Evolutionary conservation across 2,329 filamentous ascomycete genomes (phyloP).

Genomic region (Raffaelea arxii): DNA sequence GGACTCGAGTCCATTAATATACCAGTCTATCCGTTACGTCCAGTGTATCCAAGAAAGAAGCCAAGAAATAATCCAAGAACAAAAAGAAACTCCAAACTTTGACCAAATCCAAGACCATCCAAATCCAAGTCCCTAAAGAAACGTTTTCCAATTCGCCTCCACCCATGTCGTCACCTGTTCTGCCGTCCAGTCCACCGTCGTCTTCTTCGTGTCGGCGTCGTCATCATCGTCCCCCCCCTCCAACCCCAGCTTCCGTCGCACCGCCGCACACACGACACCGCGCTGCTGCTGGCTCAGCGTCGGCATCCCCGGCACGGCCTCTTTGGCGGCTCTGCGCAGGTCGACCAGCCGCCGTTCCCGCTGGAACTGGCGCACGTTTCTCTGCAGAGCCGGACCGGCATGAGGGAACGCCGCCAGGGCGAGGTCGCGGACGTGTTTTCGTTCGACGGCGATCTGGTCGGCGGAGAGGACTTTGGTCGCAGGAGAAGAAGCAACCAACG

Average conservation of each 20-base stretch:
- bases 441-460: slow-evolving; percentile 14
- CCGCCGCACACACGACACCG: slow-evolving; percentile 25
- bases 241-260: slow-evolving; percentile 26
- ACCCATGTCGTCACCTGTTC: slow-evolving; percentile 34
- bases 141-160: slow-evolving; percentile 22
- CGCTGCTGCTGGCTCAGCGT: slow-evolving; percentile 23
- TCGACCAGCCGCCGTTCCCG: slow-evolving; percentile 27
- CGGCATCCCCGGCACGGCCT: slow-evolving; percentile 15
- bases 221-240: background rate
- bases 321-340: slow-evolving; percentile 26
- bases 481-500: slow-evolving; percentile 5
- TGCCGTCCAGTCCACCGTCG: slow-evolving; percentile 32
- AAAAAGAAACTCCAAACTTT: too few species aligned
- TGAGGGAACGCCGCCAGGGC: slow-evolving; percentile 42
- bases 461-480: background rate
- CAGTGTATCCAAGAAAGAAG: too few species aligned
- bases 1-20: too few species aligned
- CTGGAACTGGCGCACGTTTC: slow-evolving; percentile 30
- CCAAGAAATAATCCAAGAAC: too few species aligned
- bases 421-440: slow-evolving; percentile 39
- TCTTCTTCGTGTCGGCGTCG: slow-evolving; percentile 18
- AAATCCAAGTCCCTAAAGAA: too few species aligned
- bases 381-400: slow-evolving; percentile 32
- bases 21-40: too few species aligned
- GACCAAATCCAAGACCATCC: too few species aligned